Percentiles rank a stretch among this genome's conserved stretches.
These are phyloP conservation scores for Tricholoma sp. DNA, from an alignment of 768 basidiomycete genomes.

Conservation along the genomic window DNA sequence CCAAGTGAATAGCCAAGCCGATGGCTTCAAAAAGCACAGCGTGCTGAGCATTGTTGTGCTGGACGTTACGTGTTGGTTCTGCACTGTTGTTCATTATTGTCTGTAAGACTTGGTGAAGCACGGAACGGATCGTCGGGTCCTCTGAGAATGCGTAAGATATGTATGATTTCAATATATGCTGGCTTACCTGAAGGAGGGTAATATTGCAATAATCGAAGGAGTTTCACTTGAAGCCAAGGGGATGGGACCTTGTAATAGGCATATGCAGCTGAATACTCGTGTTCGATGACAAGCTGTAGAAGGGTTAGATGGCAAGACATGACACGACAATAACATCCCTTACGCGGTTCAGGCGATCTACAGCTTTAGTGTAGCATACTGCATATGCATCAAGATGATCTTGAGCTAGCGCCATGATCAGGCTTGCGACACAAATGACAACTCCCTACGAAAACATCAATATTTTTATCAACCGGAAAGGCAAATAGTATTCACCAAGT, in stretches of 20 bases:
- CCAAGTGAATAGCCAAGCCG: conserved; percentile 90
- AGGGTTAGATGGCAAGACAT: conserved; percentile 1
- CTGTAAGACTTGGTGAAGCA: conserved; percentile 79
- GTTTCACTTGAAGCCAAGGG: conserved; percentile 96
- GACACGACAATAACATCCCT: conserved; percentile 16
- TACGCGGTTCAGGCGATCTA: conserved; percentile 82
- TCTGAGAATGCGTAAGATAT: conserved; percentile 39
- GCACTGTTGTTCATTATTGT: conserved; percentile 89
- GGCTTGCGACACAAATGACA: conserved; percentile 86
- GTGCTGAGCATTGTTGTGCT: conserved; percentile 98
- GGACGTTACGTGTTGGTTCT: conserved; percentile 89
- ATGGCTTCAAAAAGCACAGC: conserved; percentile 99
- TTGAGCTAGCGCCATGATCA: conserved; percentile 92
- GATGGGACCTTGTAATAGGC: conserved; percentile 97
- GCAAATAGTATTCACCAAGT: conserved; percentile 51
- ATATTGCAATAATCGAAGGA: conserved; percentile 88
- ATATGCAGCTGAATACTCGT: conserved; percentile 84
- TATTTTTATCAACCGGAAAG: conserved; percentile 5
- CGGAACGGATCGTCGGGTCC: conserved; percentile 72
- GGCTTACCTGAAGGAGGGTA: conserved; percentile 87
- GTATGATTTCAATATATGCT: not conserved
- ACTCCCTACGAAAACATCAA: conserved; percentile 60
- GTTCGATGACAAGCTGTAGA: conserved; percentile 79
- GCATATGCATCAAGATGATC: conserved; percentile 87
- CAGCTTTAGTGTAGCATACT: conserved; percentile 93